Percentiles rank a stretch among this genome's conserved stretches.
Evolutionary conservation across 257 asterid species (phyloP).

Genomic region (Fraxinus cuspidata): DNA sequence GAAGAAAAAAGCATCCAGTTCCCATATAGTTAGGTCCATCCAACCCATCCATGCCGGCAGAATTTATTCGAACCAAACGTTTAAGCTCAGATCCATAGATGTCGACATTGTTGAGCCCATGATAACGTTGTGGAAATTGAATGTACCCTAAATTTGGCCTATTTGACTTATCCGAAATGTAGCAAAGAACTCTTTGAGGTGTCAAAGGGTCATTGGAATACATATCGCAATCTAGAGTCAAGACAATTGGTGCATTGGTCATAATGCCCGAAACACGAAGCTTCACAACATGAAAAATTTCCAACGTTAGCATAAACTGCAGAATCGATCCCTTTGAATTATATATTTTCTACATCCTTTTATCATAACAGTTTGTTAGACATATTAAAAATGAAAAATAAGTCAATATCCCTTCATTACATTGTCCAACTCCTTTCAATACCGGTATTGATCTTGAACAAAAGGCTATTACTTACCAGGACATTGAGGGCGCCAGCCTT

Average conservation of each 20-base stretch:
- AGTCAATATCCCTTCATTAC: too few relatives aligned
- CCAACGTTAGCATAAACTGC: neutral
- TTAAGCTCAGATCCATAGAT: slow-evolving; percentile 60
- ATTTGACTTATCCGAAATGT: slow-evolving; percentile 30
- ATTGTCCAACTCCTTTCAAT: too few relatives aligned
- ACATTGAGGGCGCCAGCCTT: slow-evolving; percentile 87
- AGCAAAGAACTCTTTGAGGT: slow-evolving; percentile 48
- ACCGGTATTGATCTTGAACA: too few relatives aligned
- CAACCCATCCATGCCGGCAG: slow-evolving; percentile 69
- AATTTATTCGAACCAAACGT: slow-evolving; percentile 41
- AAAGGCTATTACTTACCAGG: slow-evolving; percentile 39
- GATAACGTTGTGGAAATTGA: slow-evolving; percentile 69
- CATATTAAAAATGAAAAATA: too few relatives aligned
- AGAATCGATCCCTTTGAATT: too few relatives aligned
- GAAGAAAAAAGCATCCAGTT: slow-evolving; percentile 64
- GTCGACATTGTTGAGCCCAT: slow-evolving; percentile 63
- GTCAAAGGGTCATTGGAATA: slow-evolving; percentile 76
- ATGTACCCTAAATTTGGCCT: slow-evolving; percentile 56
- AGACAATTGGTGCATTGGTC: slow-evolving; percentile 69
- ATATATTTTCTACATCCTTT: too few relatives aligned
- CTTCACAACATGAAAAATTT: slow-evolving; percentile 25
- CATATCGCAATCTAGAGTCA: slow-evolving; percentile 82
- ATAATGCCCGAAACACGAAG: slow-evolving; percentile 70
- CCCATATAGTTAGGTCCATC: slow-evolving; percentile 67
- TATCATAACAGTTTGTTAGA: too few relatives aligned